phyloP scores from a whole-genome alignment of 2,329 filamentous ascomycete species.

The Xylaria sp. region DNA sequence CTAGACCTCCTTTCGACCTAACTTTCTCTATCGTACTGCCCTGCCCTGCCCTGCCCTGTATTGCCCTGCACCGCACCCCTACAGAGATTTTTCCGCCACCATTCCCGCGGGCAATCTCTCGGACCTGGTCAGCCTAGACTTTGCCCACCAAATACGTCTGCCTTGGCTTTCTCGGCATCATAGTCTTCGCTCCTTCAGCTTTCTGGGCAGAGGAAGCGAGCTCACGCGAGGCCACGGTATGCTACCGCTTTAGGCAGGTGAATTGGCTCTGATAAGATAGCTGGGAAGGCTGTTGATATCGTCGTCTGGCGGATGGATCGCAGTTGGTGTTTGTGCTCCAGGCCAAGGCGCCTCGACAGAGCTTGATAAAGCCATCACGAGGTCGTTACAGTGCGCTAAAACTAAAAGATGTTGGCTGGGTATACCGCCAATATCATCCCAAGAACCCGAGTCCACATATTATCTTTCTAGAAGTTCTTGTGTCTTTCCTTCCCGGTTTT shows the following conservation, averaged over 20 bases:
- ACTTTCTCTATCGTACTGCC: not conserved
- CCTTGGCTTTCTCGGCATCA: slow-evolving; percentile 32
- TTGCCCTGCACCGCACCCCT: not conserved
- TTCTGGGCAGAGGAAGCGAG: slow-evolving; percentile 32
- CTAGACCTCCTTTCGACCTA: not conserved
- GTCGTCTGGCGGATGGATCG: slow-evolving; percentile 3
- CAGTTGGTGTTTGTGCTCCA: slow-evolving; percentile 4
- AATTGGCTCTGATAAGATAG: slow-evolving; percentile 29
- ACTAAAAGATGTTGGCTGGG: not conserved
- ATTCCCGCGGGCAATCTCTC: slow-evolving; percentile 17
- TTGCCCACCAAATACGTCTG: slow-evolving; percentile 22
- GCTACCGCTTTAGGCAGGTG: slow-evolving; percentile 35
- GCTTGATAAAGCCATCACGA: slow-evolving; percentile 33
- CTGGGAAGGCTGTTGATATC: slow-evolving; percentile 18
- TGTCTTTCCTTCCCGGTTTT: slow-evolving; percentile 18
- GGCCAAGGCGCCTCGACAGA: slow-evolving; percentile 20
- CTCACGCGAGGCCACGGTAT: slow-evolving; percentile 1
- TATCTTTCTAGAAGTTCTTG: slow-evolving; percentile 29
- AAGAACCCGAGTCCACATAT: not conserved
- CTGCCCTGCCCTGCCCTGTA: not conserved
- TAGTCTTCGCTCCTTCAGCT: slow-evolving; percentile 25
- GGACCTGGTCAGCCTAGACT: slow-evolving; percentile 13
- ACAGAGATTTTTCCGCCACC: slow-evolving; percentile 7
- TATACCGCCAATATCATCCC: slow-evolving; percentile 18
- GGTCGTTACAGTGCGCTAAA: not conserved